These are phyloP conservation scores for Trypanosoma congolense DNA, from an alignment of 208 protist species.

Conservation along the genomic window DNA sequence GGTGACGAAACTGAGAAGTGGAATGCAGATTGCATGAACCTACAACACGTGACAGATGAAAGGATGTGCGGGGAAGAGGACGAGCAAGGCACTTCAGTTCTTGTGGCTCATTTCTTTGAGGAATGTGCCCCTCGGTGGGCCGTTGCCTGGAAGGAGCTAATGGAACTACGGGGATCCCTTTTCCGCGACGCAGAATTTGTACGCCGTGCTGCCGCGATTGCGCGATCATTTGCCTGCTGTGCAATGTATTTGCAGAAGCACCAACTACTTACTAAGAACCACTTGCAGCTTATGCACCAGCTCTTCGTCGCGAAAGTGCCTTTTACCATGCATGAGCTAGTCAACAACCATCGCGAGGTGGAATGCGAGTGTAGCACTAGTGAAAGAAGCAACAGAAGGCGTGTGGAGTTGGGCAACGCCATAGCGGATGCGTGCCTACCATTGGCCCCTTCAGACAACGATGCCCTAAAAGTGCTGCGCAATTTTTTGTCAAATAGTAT, in stretches of 20 bases:
- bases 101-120: conserved; percentile 44
- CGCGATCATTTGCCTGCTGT: conserved; percentile 40
- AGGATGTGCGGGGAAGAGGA: not conserved
- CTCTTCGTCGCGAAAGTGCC: conserved; percentile 58
- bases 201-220: conserved; percentile 38
- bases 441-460: conserved; percentile 41
- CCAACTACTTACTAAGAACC: conserved; percentile 15
- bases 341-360: not conserved
- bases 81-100: conserved; percentile 6
- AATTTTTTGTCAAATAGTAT: conserved; percentile 41
- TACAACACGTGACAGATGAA: not conserved
- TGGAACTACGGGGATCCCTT: conserved; percentile 52
- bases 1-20: not conserved
- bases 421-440: conserved; percentile 35
- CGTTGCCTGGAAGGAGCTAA: conserved; percentile 69
- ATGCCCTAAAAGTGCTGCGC: conserved; percentile 48
- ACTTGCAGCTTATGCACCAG: conserved; percentile 34
- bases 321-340: conserved; percentile 57
- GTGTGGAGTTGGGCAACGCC: conserved; percentile 37
- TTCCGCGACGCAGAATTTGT: conserved; percentile 52
- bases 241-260: conserved; percentile 39
- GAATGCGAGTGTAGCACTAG: not conserved
- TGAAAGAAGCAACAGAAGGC: not conserved
- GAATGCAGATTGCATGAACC: not conserved
- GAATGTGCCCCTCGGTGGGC: conserved; percentile 46